A percentile compares a stretch with the other conserved stretches of the same genome.
These are phyloP conservation scores for Fusarium sp. DNA, from an alignment of 2,329 filamentous ascomycete species.

Conservation along the genomic window DNA sequence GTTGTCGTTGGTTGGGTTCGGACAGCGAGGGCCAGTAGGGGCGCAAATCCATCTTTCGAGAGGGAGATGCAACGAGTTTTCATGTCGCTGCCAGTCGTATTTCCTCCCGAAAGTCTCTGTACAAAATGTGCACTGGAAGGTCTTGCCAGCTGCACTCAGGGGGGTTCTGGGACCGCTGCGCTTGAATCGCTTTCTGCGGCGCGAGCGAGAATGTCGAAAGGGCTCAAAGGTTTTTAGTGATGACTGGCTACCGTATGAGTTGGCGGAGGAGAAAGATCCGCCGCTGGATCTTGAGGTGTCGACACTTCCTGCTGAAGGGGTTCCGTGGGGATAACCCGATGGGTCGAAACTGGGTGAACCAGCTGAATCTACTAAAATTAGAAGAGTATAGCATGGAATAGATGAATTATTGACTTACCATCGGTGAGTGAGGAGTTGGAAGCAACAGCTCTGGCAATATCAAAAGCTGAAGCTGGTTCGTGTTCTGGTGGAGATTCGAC, in stretches of 20 bases:
- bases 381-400: constrained; percentile 14
- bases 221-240: constrained; percentile 50
- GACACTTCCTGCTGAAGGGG: constrained; percentile 61
- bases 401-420: constrained; percentile 2
- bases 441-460: constrained; percentile 43
- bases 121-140: constrained; percentile 56
- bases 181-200: constrained; percentile 22
- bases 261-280: constrained; percentile 53
- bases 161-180: background rate
- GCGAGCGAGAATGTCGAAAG: constrained; percentile 53
- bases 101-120: constrained; percentile 56
- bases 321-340: constrained; percentile 51
- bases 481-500: constrained; percentile 46
- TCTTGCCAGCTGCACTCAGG: background rate
- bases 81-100: constrained; percentile 60
- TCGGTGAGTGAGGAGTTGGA: constrained; percentile 39
- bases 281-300: constrained; percentile 63
- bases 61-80: constrained; percentile 56
- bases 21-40: constrained; percentile 47
- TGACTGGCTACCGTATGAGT: constrained; percentile 58
- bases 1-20: constrained; percentile 53
- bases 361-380: constrained; percentile 56
- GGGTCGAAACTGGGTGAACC: constrained; percentile 56
- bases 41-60: constrained; percentile 58
- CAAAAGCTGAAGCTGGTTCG: constrained; percentile 43